Base-by-base conservation (phyloP, 2,329 filamentous ascomycete species). In the Rhexocercosporidium sp. region DNA sequence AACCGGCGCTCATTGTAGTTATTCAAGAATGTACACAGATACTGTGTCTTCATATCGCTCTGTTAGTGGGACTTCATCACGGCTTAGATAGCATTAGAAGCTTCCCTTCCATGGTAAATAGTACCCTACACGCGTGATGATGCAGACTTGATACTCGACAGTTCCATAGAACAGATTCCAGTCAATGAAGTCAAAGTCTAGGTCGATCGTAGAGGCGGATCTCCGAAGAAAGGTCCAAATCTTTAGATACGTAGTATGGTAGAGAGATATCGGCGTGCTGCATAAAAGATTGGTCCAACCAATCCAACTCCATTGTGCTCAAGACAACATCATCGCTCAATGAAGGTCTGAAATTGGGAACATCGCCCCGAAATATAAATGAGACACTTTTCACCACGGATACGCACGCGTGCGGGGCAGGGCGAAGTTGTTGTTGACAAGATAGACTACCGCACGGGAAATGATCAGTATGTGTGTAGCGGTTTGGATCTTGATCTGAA, bases 101-200 rank as follows among this genome's bases (percentile, higher is more conserved):
- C 86, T 74, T 86, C 82, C 63, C 83, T 81, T 22, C 85, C 85
- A 70, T 86, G 79, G 78, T 88, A 89, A 87, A 87, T 6, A 86
- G 85, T 46, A 88, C 87, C 71, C 78, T 83, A 78, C 86, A 83
- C 77, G 87, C 85, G 14, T 86, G 78, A 71, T 90, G 87, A 77
- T 89, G 87, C 8, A 88, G 79, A 90, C 87, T 72, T 90, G 87
- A 64, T 84, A 84, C 68, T 87, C 86, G 57, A 88, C 86, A 75
- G 89, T 89, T 69, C 84, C 83, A 77, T 90, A 88, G 81, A 90
- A 88, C 66, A 90, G 78, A 76, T 88, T 82, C 12, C 82, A 81
- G 44, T 86, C 88, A 66, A 90, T 84, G 74, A 86, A 88, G 59
- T 88, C 88, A 70, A 89, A 86, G 68, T 88, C 85, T 46, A 88